Evolutionary conservation across 495 filamentous ascomycete genomes (phyloP).

Genomic region (Talaromyces wortmannii): DNA sequence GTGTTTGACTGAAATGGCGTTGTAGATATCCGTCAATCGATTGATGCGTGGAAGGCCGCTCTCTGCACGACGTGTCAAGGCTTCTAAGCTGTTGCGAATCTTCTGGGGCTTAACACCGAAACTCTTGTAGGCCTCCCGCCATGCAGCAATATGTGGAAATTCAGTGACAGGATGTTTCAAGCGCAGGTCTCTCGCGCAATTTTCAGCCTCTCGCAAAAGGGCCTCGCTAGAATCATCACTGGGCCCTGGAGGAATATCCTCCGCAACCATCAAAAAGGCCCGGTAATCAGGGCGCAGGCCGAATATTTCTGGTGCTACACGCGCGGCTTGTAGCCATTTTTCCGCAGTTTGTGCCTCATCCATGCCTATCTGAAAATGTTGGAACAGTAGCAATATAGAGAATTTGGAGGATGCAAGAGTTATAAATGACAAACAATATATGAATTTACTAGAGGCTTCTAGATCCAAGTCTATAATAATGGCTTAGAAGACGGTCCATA

Average conservation of each 20-base stretch:
- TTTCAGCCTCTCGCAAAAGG: constrained; percentile 10
- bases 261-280: constrained; percentile 14
- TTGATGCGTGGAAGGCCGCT: constrained; percentile 22
- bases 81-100: constrained; percentile 20
- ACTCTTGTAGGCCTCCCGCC: constrained; percentile 15
- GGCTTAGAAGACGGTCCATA: not conserved
- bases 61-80: constrained; percentile 22
- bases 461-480: not conserved
- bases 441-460: not conserved
- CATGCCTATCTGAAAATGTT: not conserved
- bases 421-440: not conserved
- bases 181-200: not conserved
- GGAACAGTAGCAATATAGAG: not conserved
- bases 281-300: constrained; percentile 15
- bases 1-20: constrained; percentile 27
- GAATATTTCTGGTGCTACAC: constrained; percentile 11
- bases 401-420: not conserved
- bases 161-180: constrained; percentile 8
- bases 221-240: constrained; percentile 11
- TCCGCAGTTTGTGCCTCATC: constrained; percentile 3
- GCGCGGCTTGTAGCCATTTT: constrained; percentile 9
- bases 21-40: constrained; percentile 28
- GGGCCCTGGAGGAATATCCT: constrained; percentile 13
- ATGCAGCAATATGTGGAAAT: constrained; percentile 18
- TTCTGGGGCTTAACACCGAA: constrained; percentile 18